Conservation (phyloP, 257 asterid species). For the Solanum paucissectum region DNA sequence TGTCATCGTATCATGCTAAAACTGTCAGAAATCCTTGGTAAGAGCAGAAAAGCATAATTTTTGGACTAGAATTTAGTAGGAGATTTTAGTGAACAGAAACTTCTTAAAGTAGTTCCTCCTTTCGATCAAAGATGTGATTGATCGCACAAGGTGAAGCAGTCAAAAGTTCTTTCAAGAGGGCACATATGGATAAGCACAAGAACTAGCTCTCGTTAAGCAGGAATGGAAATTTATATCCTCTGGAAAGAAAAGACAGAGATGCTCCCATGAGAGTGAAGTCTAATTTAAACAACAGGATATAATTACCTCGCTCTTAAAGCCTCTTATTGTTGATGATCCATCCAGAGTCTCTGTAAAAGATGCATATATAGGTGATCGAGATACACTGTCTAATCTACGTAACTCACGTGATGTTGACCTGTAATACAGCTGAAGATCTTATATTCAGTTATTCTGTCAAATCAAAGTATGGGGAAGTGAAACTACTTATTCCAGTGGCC, state of each 20-base stretch:
- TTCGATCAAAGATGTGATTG: neutral
- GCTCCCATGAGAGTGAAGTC: neutral
- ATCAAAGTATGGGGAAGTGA: neutral
- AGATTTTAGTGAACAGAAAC: neutral
- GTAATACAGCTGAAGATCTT: constrained; percentile 57
- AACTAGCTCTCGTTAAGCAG: neutral
- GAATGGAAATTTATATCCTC: neutral
- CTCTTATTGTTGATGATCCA: constrained; percentile 91
- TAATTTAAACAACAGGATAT: neutral
- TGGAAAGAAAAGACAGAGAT: neutral
- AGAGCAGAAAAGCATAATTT: neutral
- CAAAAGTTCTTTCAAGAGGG: neutral
- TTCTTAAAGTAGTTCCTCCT: neutral
- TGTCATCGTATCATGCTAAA: neutral
- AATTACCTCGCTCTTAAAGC: constrained; percentile 62
- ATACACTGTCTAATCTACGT: constrained; percentile 92
- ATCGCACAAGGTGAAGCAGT: neutral
- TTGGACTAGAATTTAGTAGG: neutral
- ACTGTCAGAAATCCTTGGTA: neutral
- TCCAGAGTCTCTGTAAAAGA: constrained; percentile 90
- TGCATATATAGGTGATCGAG: constrained; percentile 94
- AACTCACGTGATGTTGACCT: constrained; percentile 93
- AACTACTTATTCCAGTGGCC: neutral
- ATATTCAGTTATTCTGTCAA: constrained; percentile 17
- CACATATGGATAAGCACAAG: neutral